Base-by-base conservation (phyloP, 345 rosid species). In the Euclidium syriacum region DNA sequence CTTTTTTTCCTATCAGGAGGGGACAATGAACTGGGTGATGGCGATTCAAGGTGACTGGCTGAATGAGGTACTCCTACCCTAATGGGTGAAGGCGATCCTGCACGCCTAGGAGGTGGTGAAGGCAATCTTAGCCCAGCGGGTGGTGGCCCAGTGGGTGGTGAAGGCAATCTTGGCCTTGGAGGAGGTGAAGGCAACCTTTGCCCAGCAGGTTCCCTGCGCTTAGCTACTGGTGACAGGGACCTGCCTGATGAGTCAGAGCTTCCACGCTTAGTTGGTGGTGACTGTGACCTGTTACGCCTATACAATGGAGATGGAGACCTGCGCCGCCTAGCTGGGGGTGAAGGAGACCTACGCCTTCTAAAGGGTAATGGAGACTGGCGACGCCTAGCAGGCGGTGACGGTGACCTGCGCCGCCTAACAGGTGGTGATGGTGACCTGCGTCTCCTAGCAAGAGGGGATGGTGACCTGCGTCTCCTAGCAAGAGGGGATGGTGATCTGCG, bases 401-500 rank as follows among this genome's bases (percentile, higher is more conserved):
- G 82, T n/a, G 82, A 82, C 64, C 83, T 70, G 9, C 68, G 70
- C 0, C 49, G 58, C 2, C 52, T n/a, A 10, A 71, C 74, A 10
- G 79, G 34, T 0, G 65, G 65, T 4, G 65, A 78, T 0, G 78
- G 81, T 1, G 79, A 81, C 41, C 83, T 68, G 12, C 73, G 73
- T 0, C 67, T 62, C 48, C 50, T 58, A 26, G 7, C 18, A 11
- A 42, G 4, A 0, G 79, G 78, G 0, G 77, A 56, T 0, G 75
- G 83, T 0, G 81, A 79, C 46, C 79, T 68, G 6, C 67, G 82
- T 1, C 70, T 55, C 58, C 52, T 53, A 20, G 32, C 38, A 2
- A 72, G 71, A 0, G 77, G 54, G 10, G 64, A 71, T 7, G 72
- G 85, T 17, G 85, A 64, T 39, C 83, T 52, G 15, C 69, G 78